Evolutionary conservation across 2,329 filamentous ascomycete species (phyloP).

Genomic region (Aspergillus fischeri): DNA sequence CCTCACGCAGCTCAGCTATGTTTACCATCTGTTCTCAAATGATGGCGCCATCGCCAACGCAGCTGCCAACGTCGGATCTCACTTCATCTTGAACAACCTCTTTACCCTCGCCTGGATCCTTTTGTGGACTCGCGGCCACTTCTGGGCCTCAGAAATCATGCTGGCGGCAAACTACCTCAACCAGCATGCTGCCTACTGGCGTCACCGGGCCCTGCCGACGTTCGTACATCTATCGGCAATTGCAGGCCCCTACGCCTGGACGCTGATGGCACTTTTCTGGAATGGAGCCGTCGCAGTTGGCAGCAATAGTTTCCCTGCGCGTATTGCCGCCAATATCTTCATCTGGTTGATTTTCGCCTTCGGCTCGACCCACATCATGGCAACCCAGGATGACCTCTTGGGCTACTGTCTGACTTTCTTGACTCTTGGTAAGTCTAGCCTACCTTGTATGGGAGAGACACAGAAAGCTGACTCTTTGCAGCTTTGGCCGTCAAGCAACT

Average conservation of each 20-base stretch:
- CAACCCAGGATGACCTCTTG: constrained; percentile 72
- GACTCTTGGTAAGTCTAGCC: constrained; percentile 55
- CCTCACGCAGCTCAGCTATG: constrained; percentile 70
- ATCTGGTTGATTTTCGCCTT: constrained; percentile 80
- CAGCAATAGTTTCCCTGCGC: constrained; percentile 61
- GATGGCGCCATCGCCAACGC: constrained; percentile 60
- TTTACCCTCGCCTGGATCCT: constrained; percentile 77
- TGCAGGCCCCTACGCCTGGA: constrained; percentile 78
- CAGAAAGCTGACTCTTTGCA: constrained; percentile 18
- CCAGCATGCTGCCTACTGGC: constrained; percentile 73
- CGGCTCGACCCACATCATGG: constrained; percentile 69
- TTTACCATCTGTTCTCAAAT: constrained; percentile 69
- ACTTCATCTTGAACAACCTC: constrained; percentile 84
- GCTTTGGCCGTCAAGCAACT: constrained; percentile 74
- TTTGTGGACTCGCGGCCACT: constrained; percentile 73
- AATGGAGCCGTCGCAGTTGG: constrained; percentile 80
- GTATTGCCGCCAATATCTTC: constrained; percentile 80
- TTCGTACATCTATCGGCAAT: constrained; percentile 74
- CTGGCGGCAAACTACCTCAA: constrained; percentile 80
- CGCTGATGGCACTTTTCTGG: constrained; percentile 83
- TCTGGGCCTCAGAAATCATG: constrained; percentile 71
- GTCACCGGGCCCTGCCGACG: constrained; percentile 65
- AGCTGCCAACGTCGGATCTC: constrained; percentile 72
- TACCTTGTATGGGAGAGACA: not conserved
- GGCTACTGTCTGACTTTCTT: constrained; percentile 74